Evolutionary conservation across 2,329 filamentous ascomycete species (phyloP).

Genomic region (Xylaria sp.): DNA sequence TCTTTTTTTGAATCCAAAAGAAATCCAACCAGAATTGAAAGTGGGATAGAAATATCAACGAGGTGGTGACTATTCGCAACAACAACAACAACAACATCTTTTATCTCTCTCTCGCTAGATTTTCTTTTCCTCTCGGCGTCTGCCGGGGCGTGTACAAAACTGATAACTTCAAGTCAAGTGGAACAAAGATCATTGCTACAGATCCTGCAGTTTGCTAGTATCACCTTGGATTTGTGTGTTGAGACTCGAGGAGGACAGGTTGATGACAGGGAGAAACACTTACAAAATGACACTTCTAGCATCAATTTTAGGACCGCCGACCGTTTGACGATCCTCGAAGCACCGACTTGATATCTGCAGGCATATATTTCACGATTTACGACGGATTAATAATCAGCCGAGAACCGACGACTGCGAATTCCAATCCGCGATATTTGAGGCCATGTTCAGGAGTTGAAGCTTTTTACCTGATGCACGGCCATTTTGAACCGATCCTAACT

Average conservation of each 20-base stretch:
- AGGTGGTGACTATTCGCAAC: slow-evolving; percentile 26
- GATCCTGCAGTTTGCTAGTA: slow-evolving; percentile 2
- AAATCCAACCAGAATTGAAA: not conserved
- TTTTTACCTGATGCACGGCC: too few relatives aligned
- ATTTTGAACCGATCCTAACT: too few relatives aligned
- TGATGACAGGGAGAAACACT: too few relatives aligned
- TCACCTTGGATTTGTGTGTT: slow-evolving; percentile 10
- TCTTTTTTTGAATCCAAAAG: slow-evolving; percentile 15
- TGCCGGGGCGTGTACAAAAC: slow-evolving; percentile 31
- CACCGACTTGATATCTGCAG: not conserved
- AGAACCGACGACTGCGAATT: too few relatives aligned
- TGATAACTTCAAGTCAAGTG: slow-evolving; percentile 25
- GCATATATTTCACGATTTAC: slow-evolving; percentile 5
- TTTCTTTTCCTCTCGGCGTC: slow-evolving; percentile 23
- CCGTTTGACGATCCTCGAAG: not conserved
- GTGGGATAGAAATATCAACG: slow-evolving; percentile 29
- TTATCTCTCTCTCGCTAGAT: slow-evolving; percentile 26
- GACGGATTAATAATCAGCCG: slow-evolving; percentile 1
- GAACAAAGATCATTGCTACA: slow-evolving; percentile 22
- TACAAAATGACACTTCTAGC: not conserved
- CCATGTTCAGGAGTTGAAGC: too few relatives aligned
- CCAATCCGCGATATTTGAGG: too few relatives aligned
- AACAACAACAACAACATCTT: too few relatives aligned
- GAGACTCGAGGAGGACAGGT: not conserved
- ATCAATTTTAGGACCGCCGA: not conserved